A percentile compares a stretch with the other conserved stretches of the same genome.
phyloP scores from a whole-genome alignment of 768 basidiomycete species.

The Mycena alexandri region DNA sequence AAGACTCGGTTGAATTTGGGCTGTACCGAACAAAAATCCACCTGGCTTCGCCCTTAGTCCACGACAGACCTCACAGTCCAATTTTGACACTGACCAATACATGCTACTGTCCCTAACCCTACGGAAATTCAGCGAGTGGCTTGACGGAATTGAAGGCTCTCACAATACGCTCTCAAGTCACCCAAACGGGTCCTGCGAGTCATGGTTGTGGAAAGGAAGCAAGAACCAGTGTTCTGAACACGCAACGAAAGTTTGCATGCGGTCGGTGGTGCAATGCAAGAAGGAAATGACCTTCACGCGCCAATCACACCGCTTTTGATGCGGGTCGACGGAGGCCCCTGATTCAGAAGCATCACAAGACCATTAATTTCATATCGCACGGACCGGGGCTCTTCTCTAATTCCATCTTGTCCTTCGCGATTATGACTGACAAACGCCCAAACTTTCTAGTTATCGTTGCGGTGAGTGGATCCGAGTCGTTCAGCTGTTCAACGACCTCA shows the following conservation, averaged over 20 bases:
- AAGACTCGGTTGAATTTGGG: neutral
- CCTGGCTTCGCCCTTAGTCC: neutral
- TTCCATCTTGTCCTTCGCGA: neutral
- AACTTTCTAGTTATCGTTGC: conserved; percentile 27
- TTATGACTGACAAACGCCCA: conserved; percentile 20
- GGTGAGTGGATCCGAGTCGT: neutral
- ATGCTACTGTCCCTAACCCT: conserved; percentile 24
- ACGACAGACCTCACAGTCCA: neutral
- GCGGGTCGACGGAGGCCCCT: too few relatives aligned
- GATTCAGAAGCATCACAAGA: too few relatives aligned
- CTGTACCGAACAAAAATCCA: conserved; percentile 21
- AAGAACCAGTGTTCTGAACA: neutral
- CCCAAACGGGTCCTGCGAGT: conserved; percentile 18
- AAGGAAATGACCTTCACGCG: conserved; percentile 1
- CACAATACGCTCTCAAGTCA: conserved; percentile 25
- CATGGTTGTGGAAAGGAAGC: conserved; percentile 13
- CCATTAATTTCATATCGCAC: too few relatives aligned
- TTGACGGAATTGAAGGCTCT: neutral
- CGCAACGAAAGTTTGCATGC: too few relatives aligned
- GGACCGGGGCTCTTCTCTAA: too few relatives aligned
- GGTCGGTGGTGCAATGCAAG: too few relatives aligned
- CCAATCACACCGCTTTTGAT: too few relatives aligned
- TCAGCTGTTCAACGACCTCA: neutral
- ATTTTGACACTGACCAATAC: neutral
- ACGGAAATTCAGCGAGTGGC: neutral